phyloP scores from a whole-genome alignment of 768 basidiomycete genomes.

The Leccinum ochraceum region DNA sequence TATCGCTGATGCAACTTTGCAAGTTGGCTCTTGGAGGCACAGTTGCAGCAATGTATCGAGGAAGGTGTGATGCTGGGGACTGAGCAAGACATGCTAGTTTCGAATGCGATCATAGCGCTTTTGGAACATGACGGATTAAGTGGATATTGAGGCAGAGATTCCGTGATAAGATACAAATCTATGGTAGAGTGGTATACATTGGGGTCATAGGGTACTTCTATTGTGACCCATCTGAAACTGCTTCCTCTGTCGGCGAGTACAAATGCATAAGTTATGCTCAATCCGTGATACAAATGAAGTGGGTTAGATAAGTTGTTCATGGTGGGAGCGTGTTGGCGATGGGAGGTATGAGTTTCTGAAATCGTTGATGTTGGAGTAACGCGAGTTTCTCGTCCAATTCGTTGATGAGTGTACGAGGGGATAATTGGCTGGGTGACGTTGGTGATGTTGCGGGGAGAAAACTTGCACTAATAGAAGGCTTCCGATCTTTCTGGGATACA shows the following conservation, averaged over 20 bases:
- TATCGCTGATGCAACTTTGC: neutral
- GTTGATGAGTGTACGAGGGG: conserved; percentile 20
- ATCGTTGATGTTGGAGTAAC: conserved; percentile 17
- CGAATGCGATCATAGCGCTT: conserved; percentile 45
- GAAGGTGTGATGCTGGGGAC: conserved; percentile 50
- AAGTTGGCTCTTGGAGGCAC: conserved; percentile 69
- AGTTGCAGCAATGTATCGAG: conserved; percentile 67
- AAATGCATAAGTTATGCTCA: conserved; percentile 14
- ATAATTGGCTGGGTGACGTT: conserved; percentile 7
- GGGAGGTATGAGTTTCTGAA: conserved; percentile 3
- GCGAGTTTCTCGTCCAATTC: conserved; percentile 24
- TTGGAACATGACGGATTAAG: conserved; percentile 39
- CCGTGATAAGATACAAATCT: conserved; percentile 18
- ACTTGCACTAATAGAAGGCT: neutral
- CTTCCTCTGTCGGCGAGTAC: neutral
- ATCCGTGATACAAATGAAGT: neutral
- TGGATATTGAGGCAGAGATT: neutral
- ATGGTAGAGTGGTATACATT: conserved; percentile 12
- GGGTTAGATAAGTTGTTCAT: neutral
- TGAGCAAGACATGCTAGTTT: conserved; percentile 53
- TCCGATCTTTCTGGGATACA: neutral
- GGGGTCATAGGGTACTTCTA: neutral
- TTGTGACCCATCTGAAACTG: conserved; percentile 1
- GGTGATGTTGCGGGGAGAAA: neutral
- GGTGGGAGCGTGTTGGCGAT: neutral